phyloP scores from a whole-genome alignment of 352 stramenopile species.

The Thraustotheca clavata region DNA sequence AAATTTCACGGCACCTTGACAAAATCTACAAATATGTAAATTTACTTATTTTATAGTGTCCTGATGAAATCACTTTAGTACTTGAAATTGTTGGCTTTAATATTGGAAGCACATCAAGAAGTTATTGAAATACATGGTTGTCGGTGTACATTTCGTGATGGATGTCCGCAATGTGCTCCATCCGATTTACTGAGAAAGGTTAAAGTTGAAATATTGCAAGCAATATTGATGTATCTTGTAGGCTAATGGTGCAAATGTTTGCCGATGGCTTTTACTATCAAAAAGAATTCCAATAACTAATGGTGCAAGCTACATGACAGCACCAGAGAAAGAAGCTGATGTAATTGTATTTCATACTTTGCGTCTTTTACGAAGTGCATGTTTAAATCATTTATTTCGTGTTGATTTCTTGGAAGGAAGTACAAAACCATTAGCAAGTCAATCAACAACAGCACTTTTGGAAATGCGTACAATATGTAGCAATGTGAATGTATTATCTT shows the following conservation, averaged over 20 bases:
- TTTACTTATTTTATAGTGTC: not conserved
- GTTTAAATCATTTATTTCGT: slow-evolving; percentile 19
- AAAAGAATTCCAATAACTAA: slow-evolving; percentile 9
- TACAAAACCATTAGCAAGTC: not conserved
- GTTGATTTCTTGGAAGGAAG: not conserved
- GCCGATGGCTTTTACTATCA: slow-evolving; percentile 7
- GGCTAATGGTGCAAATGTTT: slow-evolving; percentile 8
- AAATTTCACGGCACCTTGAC: slow-evolving; percentile 15
- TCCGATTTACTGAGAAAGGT: slow-evolving; percentile 17
- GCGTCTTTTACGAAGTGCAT: not conserved
- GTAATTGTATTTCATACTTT: slow-evolving; percentile 15
- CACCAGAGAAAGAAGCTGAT: slow-evolving; percentile 9
- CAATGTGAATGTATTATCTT: slow-evolving; percentile 1
- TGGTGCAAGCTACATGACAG: slow-evolving; percentile 7
- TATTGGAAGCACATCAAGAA: not conserved
- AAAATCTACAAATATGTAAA: slow-evolving; percentile 22
- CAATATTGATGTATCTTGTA: too few relatives aligned
- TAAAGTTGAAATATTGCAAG: not conserved
- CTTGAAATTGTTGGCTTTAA: not conserved
- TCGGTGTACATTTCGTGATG: not conserved
- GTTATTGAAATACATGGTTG: slow-evolving; percentile 5
- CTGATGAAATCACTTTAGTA: not conserved
- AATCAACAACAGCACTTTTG: not conserved
- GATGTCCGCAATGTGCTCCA: not conserved
- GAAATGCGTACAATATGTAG: slow-evolving; percentile 13